Evolutionary conservation across 73 alveolate genomes (phyloP), one percentile per base, ranked within the genome.

Genomic region (Effrenium voratum): DNA sequence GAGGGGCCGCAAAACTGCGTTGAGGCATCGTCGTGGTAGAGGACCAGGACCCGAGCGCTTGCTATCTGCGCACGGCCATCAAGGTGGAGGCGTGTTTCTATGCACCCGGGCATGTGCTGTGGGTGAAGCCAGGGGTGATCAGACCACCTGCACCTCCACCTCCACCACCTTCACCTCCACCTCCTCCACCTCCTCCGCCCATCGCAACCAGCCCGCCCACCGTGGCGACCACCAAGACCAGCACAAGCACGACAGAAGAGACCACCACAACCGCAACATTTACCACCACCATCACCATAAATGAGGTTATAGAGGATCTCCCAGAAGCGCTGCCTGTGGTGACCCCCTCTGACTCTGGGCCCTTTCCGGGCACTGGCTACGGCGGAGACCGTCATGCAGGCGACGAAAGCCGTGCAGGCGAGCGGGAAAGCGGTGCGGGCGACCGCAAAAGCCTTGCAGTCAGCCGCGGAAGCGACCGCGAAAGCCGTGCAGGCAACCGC

Each of bases 1-100:
- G n/a, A n/a, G n/a, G n/a, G n/a, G n/a, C n/a, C n/a, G n/a, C n/a
- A n/a, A n/a, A n/a, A n/a, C n/a, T n/a, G n/a, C n/a, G n/a, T n/a
- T n/a, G n/a, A n/a, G n/a, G n/a, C n/a, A n/a, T n/a, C n/a, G n/a
- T 80, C 28, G 68, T 80, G 68, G 19, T 80, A 5, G 43, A 76
- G 87, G 87, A 40, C 60, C 3, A 4, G 26, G 91, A 80, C 46
- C 91, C 91, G 41, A 80, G 91, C 91, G 46, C 68, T 10, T 80
- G 91, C 32, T 80, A 40, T 68, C 68, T 80, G 43, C 91, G 91
- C 46, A 34, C 70, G 26, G 70, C 36, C 5, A 12, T 80, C 26
- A 59, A 80, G 28, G 16, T 80, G 91, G 46, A 41, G 5, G 28
- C 44, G 70, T 80, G 91, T 68, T 80, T 80, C 46, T 30, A 0